These are phyloP conservation scores for Phytophthora kernoviae DNA, from an alignment of 352 stramenopile species.

Conservation along the genomic window DNA sequence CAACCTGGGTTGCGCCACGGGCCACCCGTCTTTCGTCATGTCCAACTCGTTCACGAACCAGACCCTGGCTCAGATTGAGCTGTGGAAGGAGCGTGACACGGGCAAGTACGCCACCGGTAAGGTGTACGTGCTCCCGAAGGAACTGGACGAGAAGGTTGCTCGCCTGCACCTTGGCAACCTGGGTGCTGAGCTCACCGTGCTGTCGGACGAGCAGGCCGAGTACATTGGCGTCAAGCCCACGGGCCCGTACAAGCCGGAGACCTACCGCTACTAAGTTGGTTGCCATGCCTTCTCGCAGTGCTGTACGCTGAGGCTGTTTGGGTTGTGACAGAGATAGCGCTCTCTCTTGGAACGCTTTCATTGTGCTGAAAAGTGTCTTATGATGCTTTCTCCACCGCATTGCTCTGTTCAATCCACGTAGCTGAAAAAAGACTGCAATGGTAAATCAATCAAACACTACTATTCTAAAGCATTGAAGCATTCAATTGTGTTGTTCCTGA, in stretches of 20 bases:
- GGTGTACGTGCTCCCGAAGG: slow-evolving; percentile 98
- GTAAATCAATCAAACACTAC: slow-evolving; percentile 1
- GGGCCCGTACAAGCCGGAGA: slow-evolving; percentile 97
- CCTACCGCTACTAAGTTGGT: slow-evolving; percentile 97
- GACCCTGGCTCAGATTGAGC: slow-evolving; percentile 98
- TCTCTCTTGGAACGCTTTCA: slow-evolving; percentile 22
- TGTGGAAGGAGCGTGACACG: slow-evolving; percentile 96
- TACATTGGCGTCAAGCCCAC: slow-evolving; percentile 96
- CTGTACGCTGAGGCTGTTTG: slow-evolving; percentile 26
- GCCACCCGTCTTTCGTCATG: slow-evolving; percentile 99
- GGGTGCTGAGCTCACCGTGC: slow-evolving; percentile 95
- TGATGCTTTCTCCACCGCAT: slow-evolving; percentile 36
- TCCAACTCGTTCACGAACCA: slow-evolving; percentile 99
- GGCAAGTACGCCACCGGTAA: slow-evolving; percentile 96
- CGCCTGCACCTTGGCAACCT: slow-evolving; percentile 96
- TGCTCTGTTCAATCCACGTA: slow-evolving; percentile 31
- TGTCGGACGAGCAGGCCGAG: slow-evolving; percentile 96
- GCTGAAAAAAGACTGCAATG: slow-evolving; percentile 13
- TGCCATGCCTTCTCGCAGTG: slow-evolving; percentile 11
- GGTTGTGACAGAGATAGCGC: slow-evolving; percentile 23
- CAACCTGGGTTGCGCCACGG: slow-evolving; percentile 98
- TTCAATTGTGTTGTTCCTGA: not conserved
- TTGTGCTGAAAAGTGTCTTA: slow-evolving; percentile 36
- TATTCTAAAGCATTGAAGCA: not conserved
- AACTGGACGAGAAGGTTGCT: slow-evolving; percentile 99